Evolutionary conservation across 352 stramenopile species (phyloP).

Genomic region (Elongisporangium anandrum): DNA sequence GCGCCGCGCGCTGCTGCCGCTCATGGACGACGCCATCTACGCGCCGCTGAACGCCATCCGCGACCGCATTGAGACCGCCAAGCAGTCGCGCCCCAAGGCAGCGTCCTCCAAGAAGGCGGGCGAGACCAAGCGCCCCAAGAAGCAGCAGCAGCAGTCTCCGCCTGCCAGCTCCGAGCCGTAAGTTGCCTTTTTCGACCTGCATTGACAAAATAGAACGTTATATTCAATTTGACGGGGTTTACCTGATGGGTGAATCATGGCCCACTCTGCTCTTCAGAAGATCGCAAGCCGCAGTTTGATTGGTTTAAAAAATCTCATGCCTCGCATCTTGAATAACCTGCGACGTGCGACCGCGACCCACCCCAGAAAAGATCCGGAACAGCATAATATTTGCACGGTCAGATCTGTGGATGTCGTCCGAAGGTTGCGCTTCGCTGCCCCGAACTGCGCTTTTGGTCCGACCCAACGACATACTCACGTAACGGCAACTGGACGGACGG

Average conservation of each 20-base stretch:
- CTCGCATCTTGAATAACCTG: not conserved
- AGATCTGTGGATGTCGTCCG: not conserved
- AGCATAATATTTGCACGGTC: not conserved
- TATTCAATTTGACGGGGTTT: not conserved
- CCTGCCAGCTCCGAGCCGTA: not conserved
- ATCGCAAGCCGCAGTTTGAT: not conserved
- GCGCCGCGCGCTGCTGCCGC: conserved; percentile 53
- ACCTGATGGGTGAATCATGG: not conserved
- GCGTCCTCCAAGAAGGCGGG: conserved; percentile 26
- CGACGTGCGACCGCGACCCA: not conserved
- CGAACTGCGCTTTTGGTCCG: not conserved
- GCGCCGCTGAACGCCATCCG: conserved; percentile 47
- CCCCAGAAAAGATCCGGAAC: not conserved
- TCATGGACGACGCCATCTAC: conserved; percentile 83
- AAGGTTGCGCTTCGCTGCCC: not conserved
- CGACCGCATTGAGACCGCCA: conserved; percentile 40
- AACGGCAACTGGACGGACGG: not conserved
- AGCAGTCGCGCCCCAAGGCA: conserved; percentile 34
- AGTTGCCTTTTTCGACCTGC: not conserved
- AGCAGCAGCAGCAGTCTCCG: not conserved
- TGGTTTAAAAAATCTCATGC: not conserved
- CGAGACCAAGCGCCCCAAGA: conserved; percentile 7
- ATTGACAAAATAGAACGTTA: not conserved
- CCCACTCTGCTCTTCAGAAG: not conserved
- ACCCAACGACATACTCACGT: not conserved